Base-by-base conservation (phyloP, 768 basidiomycete genomes). In the Tylopilus sp. region DNA sequence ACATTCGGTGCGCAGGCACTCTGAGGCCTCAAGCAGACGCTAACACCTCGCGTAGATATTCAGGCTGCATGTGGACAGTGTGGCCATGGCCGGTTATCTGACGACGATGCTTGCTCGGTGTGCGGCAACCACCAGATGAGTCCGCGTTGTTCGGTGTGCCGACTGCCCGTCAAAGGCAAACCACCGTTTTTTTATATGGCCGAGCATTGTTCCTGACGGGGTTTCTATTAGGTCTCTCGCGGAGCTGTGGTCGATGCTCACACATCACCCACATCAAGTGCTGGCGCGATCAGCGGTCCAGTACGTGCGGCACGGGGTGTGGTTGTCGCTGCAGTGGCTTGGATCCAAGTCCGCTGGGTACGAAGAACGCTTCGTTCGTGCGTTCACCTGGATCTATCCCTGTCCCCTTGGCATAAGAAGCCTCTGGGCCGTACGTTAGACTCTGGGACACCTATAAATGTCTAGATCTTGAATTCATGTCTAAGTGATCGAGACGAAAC, bases 131-230 rank as follows among this genome's bases (percentile, higher is more conserved):
- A 71, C n/a, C 74, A 69, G 39, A 70, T 69, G 5, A 75, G 74
- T 64, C 71, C 82, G 2, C 68, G 68, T 6, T 92, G 90, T 62
- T 79, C 86, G 0, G 77, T 91, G 17, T 91, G 90, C 64, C 77
- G 88, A 43, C 76, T 91, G 26, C 85, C 87, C 6, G 81, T 86
- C 51, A 86, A 82, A 76, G 87, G 90, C 82, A 55, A 10, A 74
- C 64, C 1, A 6, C 31, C 25, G 4, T 10, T 2, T 10, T 2
- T 28, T 8, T 3, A 18, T 4, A 1, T 3, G 3, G 47, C 0
- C 46, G 2, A 21, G 26, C n/a, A n/a, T 31, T 46, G 38, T 20
- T 36, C 40, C 22, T 6, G 42, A 49, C 40, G n/a, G 1, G 13
- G 18, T 1, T 42, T 13, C 20, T 7, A 44, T 17, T 15, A 87